Base-by-base conservation (phyloP, 768 basidiomycete genomes). In the Lyophyllum shimeji region DNA sequence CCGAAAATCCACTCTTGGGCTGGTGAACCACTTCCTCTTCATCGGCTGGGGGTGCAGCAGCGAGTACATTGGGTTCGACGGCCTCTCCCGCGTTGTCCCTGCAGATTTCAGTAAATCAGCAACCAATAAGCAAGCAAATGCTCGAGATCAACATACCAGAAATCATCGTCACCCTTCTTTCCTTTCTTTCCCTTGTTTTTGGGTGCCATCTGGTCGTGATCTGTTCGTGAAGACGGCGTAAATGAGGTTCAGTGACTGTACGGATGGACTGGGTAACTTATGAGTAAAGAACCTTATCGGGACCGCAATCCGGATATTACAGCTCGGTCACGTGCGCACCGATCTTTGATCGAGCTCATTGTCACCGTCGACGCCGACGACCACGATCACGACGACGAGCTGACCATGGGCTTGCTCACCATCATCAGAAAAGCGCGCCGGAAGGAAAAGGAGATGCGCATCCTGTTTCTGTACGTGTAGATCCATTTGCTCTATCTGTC, bases 361-460 rank as follows among this genome's bases (percentile, higher is more conserved):
- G 13, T 13, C 29, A 45, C 8, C 34, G 34, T 3, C 34, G 34
- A 37, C 34, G 2, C 34, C 6, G 34, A 21, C 23, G 20, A 23
- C 8, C 12, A 25, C 27, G 11, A 8, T 40, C 31, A 50, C 25
- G n/a, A 45, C 53, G 15, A 40, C 24, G 31, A 12, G 21, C n/a
- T 29, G 15, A 56, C 55, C 47, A 95, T 96, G 95, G 97, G 96
- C 0, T 82, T 99, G 40, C 84, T 98, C 56, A 97, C 97, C 6
- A 93, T 98, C 69, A 98, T 99, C 61, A 79, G 97, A 53, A 99
- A 99, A 76, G 95, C 95, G 65, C 80, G 95, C 40, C 86, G 86
- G 69, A 98, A 98, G 69, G 95, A 97, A 72, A 89, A 86, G 70
- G 95, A 98, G 69, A 98, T 98, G 91, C 84, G 96, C 29, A 82